Percentiles rank a stretch among this genome's conserved stretches.
Conservation (phyloP, 805 yeast species). For the Pichia ethanolica region DNA sequence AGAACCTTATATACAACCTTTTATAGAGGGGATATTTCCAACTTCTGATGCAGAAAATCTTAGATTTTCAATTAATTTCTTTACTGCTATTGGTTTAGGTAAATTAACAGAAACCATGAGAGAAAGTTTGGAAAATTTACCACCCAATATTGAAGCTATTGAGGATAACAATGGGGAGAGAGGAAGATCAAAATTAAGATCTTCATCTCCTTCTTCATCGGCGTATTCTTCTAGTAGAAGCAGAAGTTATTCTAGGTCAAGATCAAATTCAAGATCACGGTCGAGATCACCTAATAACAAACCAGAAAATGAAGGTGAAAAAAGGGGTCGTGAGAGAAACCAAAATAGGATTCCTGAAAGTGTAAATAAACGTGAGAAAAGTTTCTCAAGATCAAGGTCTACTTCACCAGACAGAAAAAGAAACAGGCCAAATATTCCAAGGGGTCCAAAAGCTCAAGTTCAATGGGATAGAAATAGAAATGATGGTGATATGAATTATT, state of each 20-base stretch:
- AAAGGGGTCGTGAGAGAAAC: too few species aligned
- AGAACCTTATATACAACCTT: constrained; percentile 45
- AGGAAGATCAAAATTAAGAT: constrained; percentile 13
- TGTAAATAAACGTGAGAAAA: neutral
- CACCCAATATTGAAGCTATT: constrained; percentile 15
- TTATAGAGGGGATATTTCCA: constrained; percentile 60
- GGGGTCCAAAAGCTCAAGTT: constrained; percentile 3
- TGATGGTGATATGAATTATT: neutral
- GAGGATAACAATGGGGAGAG: constrained; percentile 7
- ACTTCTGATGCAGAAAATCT: constrained; percentile 41
- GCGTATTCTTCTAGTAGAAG: constrained; percentile 6
- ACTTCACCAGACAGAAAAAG: constrained; percentile 7
- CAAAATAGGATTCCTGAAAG: too few species aligned
- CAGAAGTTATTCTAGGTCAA: constrained; percentile 15
- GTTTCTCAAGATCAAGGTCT: constrained; percentile 13
- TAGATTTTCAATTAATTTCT: constrained; percentile 79
- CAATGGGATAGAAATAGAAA: neutral
- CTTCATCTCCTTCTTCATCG: constrained; percentile 17
- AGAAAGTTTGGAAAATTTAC: constrained; percentile 24
- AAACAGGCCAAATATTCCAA: neutral
- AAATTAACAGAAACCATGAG: constrained; percentile 79
- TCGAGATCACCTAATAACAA: neutral
- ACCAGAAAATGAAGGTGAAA: too few species aligned
- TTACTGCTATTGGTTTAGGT: constrained; percentile 90
- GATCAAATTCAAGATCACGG: constrained; percentile 5